Evolutionary conservation across 148 eudicot species (phyloP).

Genomic region (Cornus controversa): DNA sequence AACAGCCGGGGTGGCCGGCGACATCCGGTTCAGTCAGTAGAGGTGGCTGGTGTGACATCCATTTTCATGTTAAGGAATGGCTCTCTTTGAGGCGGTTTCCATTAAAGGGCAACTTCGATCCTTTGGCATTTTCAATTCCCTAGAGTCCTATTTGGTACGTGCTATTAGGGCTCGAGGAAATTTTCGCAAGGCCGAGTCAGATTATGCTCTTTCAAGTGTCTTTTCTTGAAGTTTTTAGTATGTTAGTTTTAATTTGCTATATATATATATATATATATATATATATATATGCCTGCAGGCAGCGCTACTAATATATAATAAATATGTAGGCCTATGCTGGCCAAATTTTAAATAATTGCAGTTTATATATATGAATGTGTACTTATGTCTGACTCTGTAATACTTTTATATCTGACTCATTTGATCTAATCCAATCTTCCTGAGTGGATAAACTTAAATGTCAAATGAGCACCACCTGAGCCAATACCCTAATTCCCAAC

Average conservation of each 20-base stretch:
- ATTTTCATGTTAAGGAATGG: neutral
- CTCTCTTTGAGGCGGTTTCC: conserved; percentile 1
- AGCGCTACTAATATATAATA: neutral
- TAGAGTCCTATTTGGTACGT: conserved; percentile 7
- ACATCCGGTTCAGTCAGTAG: neutral
- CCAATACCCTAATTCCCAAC: neutral
- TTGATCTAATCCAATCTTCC: neutral
- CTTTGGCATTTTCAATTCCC: conserved; percentile 37
- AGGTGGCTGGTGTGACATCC: neutral
- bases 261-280: too few species aligned
- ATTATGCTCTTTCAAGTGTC: conserved; percentile 12
- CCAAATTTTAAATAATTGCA: neutral
- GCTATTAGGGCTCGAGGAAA: conserved; percentile 12
- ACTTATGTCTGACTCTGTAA: too few species aligned
- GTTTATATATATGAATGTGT: neutral
- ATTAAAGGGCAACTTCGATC: conserved; percentile 43
- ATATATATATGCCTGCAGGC: too few species aligned
- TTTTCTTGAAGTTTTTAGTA: neutral
- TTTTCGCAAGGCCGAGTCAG: conserved; percentile 25
- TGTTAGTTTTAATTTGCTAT: neutral
- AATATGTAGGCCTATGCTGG: neutral
- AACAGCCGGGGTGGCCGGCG: neutral
- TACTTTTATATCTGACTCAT: neutral
- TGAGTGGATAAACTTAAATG: neutral
- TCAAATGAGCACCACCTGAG: neutral